Conservation (phyloP, 768 basidiomycete species). For the Xerocomellus intermedius region DNA sequence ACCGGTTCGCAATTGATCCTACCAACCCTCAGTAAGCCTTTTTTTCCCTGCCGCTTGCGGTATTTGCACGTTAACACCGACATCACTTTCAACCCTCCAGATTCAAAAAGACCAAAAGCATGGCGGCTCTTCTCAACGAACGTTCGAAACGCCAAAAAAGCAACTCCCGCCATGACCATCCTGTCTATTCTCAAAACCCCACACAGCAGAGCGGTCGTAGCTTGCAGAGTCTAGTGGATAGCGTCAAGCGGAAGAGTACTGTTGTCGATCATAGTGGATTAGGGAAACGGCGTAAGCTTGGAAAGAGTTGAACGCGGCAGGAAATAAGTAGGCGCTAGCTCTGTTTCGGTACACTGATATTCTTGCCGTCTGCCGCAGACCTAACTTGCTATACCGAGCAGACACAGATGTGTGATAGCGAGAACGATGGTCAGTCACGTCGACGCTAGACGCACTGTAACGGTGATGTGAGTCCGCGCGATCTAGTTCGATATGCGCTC, state of each 20-base stretch:
- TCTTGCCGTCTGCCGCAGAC: not conserved
- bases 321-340: not conserved
- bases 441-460: too few relatives aligned
- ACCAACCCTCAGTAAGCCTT: slow-evolving; percentile 84
- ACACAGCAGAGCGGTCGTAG: slow-evolving; percentile 28
- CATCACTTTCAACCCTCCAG: slow-evolving; percentile 38
- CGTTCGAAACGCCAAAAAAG: slow-evolving; percentile 63
- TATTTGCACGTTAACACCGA: not conserved
- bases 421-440: too few relatives aligned
- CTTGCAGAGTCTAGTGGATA: slow-evolving; percentile 73
- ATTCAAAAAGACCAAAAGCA: slow-evolving; percentile 90
- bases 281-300: slow-evolving; percentile 41
- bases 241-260: slow-evolving; percentile 78
- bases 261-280: slow-evolving; percentile 24
- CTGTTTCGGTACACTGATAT: not conserved
- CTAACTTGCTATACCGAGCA: too few relatives aligned
- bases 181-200: not conserved
- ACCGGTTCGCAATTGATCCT: slow-evolving; percentile 93
- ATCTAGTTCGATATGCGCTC: too few relatives aligned
- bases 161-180: slow-evolving; percentile 9
- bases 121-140: slow-evolving; percentile 82
- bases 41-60: not conserved
- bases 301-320: slow-evolving; percentile 7
- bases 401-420: too few relatives aligned
- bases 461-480: too few relatives aligned